Base-by-base conservation (phyloP, 371 early-diverging fungal genomes). In the Mucor lusitanicus region DNA sequence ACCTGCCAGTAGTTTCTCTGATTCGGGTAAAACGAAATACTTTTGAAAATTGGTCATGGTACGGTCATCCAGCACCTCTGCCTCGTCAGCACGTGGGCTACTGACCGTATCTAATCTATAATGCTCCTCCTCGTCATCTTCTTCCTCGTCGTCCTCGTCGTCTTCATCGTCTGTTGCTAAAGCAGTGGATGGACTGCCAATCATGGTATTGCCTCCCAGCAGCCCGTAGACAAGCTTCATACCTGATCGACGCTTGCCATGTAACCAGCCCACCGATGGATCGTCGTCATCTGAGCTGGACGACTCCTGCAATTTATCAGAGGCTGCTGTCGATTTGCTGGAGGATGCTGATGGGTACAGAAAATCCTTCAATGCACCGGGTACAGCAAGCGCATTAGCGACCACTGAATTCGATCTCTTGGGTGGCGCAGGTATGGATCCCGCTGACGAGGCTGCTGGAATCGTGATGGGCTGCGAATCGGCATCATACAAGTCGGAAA, bases 1-100 rank as follows among this genome's bases (percentile, higher is more conserved):
- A 85, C 87, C 84, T 54, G 86, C 79, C 23, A 83, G 62, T 6
- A 90, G 68, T 9, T 73, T 76, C 59, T 90, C 92, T 0, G 82
- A 56, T 35, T 85, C 84, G 0, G 91, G 88, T 35, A 92, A 65
- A 3, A 86, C 86, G 73, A 91, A 91, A 56, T 85, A 81, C 46
- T 80, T 79, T 60, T 76, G 64, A 70, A 91, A 88, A 35, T 78
- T 80, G 21, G 74, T 77, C 37, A 68, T 61, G 17, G 76, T 78
- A 6, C 80, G 75, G 19, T 77, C 80, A 61, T 80, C 74, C 23
- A 80, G 39, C 3, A 67, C 64, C 23, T 76, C 81, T 28, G 75
- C 72, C 39, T 75, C 72, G 37, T 72, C 58, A 44, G 65, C 17
- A 40, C 25, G 59, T 30, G 30, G 33, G 6, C 53, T 44, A 19